Evolutionary conservation across 768 basidiomycete genomes (phyloP).

Genomic region (Polyporus arcularius): DNA sequence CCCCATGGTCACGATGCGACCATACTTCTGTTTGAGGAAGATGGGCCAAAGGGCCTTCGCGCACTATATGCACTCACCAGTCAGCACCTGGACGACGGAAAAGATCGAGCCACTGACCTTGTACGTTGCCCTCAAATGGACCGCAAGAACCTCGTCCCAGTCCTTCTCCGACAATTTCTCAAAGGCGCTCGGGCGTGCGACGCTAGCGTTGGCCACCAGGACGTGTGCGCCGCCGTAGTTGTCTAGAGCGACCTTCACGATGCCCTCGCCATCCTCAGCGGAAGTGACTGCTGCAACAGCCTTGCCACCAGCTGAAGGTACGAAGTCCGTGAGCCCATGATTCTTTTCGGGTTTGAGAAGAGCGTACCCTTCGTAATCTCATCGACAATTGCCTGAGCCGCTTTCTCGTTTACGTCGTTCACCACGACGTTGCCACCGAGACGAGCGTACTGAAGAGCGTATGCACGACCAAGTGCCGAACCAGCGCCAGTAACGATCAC

Average conservation of each 20-base stretch:
- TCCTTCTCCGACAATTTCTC: conserved; percentile 85
- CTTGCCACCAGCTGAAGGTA: conserved; percentile 75
- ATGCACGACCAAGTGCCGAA: conserved; percentile 89
- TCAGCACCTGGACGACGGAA: background rate
- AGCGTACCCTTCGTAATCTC: conserved; percentile 76
- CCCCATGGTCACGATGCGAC: conserved; percentile 92
- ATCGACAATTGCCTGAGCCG: conserved; percentile 80
- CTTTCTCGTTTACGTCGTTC: conserved; percentile 91
- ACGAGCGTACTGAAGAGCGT: conserved; percentile 88
- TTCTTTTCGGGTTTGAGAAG: too few relatives aligned
- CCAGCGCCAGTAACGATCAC: conserved; percentile 95
- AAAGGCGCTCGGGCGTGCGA: conserved; percentile 93
- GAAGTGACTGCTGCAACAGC: conserved; percentile 82
- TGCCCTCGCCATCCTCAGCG: conserved; percentile 87
- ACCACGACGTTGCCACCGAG: conserved; percentile 97
- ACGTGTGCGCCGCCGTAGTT: conserved; percentile 88
- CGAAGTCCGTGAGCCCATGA: background rate
- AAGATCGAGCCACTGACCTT: conserved; percentile 50
- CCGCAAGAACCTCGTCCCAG: conserved; percentile 89
- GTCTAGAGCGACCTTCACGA: conserved; percentile 85
- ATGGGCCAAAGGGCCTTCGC: conserved; percentile 94
- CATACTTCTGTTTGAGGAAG: conserved; percentile 96
- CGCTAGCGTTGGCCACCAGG: conserved; percentile 91
- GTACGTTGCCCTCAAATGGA: conserved; percentile 90
- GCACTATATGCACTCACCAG: conserved; percentile 51